Conservation (phyloP, 306 rosid genomes). For the Medicago lupulina region DNA sequence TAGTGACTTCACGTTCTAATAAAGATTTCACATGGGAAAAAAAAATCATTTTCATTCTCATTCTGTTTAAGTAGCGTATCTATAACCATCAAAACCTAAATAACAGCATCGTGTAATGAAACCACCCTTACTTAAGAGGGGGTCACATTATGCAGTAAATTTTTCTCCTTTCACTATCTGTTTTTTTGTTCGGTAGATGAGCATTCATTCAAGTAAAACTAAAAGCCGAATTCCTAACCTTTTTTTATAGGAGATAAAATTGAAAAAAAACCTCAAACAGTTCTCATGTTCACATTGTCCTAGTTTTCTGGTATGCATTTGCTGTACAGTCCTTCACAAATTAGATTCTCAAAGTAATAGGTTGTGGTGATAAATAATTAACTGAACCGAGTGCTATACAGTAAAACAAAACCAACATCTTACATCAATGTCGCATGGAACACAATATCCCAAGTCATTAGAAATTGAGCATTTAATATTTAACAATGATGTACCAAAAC, state of each 20-base stretch:
- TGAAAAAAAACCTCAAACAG: background rate
- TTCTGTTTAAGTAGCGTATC: background rate
- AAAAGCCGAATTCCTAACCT: conserved; percentile 9
- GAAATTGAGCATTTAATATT: background rate
- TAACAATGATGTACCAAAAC: background rate
- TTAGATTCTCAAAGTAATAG: background rate
- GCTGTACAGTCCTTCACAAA: background rate
- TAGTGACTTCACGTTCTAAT: background rate
- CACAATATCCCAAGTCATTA: background rate
- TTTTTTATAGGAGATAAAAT: background rate
- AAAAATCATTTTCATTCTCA: background rate
- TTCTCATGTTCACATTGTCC: background rate
- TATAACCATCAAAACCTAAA: background rate
- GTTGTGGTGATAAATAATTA: background rate
- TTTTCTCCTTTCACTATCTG: background rate
- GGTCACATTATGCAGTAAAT: background rate
- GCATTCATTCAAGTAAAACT: conserved; percentile 6
- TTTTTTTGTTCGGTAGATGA: background rate
- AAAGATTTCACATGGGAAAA: background rate
- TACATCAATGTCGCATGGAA: background rate
- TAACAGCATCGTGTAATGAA: background rate
- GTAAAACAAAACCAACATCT: background rate
- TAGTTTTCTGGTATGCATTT: conserved; percentile 12
- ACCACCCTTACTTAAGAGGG: background rate
- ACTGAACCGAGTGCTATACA: background rate